These are phyloP conservation scores for Brasilioporus rufonigricans DNA, from an alignment of 768 basidiomycete genomes.

Conservation along the genomic window DNA sequence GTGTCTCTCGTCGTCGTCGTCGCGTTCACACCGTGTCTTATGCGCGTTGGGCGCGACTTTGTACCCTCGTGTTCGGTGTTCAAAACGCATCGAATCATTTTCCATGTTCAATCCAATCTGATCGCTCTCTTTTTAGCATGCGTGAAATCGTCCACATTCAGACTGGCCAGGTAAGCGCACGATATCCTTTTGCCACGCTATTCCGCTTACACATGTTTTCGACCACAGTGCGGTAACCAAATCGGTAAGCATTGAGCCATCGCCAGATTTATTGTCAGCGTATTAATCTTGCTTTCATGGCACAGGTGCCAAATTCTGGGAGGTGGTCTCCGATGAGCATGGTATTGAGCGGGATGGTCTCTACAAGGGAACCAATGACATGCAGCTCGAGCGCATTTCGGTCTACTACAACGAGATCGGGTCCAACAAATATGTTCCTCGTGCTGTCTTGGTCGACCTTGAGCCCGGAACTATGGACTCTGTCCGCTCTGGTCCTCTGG, in stretches of 20 bases:
- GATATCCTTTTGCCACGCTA: not conserved
- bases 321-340: conserved; percentile 97
- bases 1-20: conserved; percentile 20
- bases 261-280: conserved; percentile 8
- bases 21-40: conserved; percentile 25
- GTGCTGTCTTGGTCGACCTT: conserved; percentile 95
- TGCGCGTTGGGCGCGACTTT: conserved; percentile 28
- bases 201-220: conserved; percentile 30
- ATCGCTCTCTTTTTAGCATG: conserved; percentile 58
- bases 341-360: conserved; percentile 91
- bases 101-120: conserved; percentile 21
- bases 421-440: conserved; percentile 96
- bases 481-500: conserved; percentile 85
- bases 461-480: conserved; percentile 98
- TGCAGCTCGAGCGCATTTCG: conserved; percentile 95
- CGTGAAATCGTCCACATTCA: conserved; percentile 99
- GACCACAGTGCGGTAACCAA: conserved; percentile 92
- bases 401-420: conserved; percentile 98
- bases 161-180: conserved; percentile 83
- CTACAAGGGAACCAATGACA: conserved; percentile 91
- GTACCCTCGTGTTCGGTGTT: conserved; percentile 17
- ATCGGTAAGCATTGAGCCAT: conserved; percentile 64
- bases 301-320: conserved; percentile 93
- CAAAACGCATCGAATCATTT: conserved; percentile 14
- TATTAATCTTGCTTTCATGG: conserved; percentile 18